Base-by-base conservation (phyloP, 371 early-diverging fungal genomes). In the Chytridium lagenaria region DNA sequence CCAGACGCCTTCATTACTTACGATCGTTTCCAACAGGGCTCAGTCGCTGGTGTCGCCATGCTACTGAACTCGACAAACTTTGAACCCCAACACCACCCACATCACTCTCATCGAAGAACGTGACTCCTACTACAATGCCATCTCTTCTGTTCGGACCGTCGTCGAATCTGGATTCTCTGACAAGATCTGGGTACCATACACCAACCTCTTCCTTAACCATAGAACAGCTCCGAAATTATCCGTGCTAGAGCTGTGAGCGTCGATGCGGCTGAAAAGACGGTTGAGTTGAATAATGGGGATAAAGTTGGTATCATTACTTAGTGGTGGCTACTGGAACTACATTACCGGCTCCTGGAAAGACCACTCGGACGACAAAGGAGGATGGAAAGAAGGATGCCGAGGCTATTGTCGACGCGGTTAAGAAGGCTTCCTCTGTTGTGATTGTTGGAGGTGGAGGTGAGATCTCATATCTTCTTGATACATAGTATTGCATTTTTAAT, bases 301-400 rank as follows among this genome's bases (percentile, higher is more conserved):
- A 71, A 88, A 78, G 76, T 92, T 39, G 73, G 26, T 91, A 89
- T 76, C 90, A 93, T 74, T 91, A 91, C 75, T 76, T 91, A 50
- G 88, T 90, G 1, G 78, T 93, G 33, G 89, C 90, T 22, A 90
- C 91, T 0, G 94, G 94, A 0, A 87, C 89, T 38, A 77, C n/a
- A 15, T 30, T 73, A 2, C 59, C 69, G 3, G 19, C 50, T 23
- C 77, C 77, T 1, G 65, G 57, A 12, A 61, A 73, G 67, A 64
- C 36, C 22, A 22, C 50, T 50, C 22, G 52, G 33, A 16, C 16
- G 49, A n/a, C 55, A 68, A n/a, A 59, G 40, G 28, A 31, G 40
- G 23, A 39, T 23, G 37, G 75, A 66, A 37, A 30, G 50, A 3
- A 59, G 15, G 52, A 37, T 31, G 31, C 61, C 3, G 61, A 61